Evolutionary conservation across 1,284 basidiomycete species (phyloP).

Genomic region (Sparassis latifolia): DNA sequence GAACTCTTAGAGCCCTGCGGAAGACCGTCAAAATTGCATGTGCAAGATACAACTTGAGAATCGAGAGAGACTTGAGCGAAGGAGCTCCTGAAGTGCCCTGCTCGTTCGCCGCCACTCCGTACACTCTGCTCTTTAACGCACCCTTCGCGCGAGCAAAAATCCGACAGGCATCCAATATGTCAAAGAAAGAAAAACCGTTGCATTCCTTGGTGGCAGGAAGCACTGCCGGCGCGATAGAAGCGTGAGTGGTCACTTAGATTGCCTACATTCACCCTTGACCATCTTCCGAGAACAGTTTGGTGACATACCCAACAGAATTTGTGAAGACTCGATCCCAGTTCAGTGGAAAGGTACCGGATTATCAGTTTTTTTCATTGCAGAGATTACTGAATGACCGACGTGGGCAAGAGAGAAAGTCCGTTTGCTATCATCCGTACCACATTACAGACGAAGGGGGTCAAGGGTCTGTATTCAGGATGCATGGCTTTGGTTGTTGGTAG

Average conservation of each 20-base stretch:
- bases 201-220: constrained; percentile 86
- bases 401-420: constrained; percentile 53
- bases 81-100: no score
- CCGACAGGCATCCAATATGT: constrained; percentile 10
- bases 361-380: background rate
- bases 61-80: no score
- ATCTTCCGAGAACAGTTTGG: constrained; percentile 45
- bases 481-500: constrained; percentile 78
- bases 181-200: constrained; percentile 69
- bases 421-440: constrained; percentile 68
- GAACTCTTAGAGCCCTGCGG: no score
- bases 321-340: constrained; percentile 86
- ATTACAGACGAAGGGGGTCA: constrained; percentile 63
- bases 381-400: background rate
- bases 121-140: no score
- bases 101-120: no score
- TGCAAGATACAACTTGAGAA: no score
- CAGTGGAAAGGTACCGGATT: constrained; percentile 53
- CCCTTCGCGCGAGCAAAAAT: background rate
- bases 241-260: constrained; percentile 39
- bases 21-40: no score
- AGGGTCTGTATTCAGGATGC: constrained; percentile 83
- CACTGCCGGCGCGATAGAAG: constrained; percentile 92
- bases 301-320: constrained; percentile 91
- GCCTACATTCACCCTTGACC: constrained; percentile 19